Evolutionary conservation across 2,329 filamentous ascomycete species (phyloP).

Genomic region (Fusarium xylarioides): DNA sequence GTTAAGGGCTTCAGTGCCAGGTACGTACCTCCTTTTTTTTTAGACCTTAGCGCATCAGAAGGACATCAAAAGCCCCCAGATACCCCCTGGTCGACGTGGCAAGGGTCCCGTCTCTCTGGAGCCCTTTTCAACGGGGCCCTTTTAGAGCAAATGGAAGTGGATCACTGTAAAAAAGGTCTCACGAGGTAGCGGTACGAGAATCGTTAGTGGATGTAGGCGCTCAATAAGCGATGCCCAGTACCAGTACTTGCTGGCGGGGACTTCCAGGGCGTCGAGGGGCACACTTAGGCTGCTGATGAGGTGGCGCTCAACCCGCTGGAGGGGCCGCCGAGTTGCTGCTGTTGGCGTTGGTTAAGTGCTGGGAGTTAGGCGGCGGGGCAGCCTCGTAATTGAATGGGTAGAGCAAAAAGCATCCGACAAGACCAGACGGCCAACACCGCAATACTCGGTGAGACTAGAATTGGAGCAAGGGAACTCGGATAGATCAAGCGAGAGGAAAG

Average conservation of each 20-base stretch:
- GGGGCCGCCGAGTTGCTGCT: constrained; percentile 23
- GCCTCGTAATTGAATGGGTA: constrained; percentile 32
- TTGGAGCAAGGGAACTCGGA: constrained; percentile 1
- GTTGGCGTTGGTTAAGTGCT: constrained; percentile 17
- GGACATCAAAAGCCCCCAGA: constrained; percentile 22
- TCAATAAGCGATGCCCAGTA: constrained; percentile 8
- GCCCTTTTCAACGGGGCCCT: constrained; percentile 26
- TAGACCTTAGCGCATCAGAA: constrained; percentile 18
- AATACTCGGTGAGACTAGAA: constrained; percentile 26
- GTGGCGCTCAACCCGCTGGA: constrained; percentile 35
- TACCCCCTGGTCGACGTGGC: constrained; percentile 31
- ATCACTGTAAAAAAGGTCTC: constrained; percentile 4
- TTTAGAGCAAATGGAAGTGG: constrained; percentile 13
- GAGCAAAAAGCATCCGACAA: constrained; percentile 2
- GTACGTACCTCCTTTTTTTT: constrained; percentile 24
- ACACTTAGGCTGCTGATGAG: constrained; percentile 21
- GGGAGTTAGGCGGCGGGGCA: constrained; percentile 27
- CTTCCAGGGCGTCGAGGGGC: constrained; percentile 13
- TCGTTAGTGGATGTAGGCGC: not conserved
- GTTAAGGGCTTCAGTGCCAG: constrained; percentile 6
- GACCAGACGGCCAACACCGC: constrained; percentile 12
- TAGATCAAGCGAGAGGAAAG: not conserved
- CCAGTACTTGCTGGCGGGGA: constrained; percentile 17
- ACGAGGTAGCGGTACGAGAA: constrained; percentile 27
- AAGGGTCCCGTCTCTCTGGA: constrained; percentile 32